These are phyloP conservation scores for Adansonia digitata DNA, from an alignment of 345 rosid genomes.

Conservation along the genomic window DNA sequence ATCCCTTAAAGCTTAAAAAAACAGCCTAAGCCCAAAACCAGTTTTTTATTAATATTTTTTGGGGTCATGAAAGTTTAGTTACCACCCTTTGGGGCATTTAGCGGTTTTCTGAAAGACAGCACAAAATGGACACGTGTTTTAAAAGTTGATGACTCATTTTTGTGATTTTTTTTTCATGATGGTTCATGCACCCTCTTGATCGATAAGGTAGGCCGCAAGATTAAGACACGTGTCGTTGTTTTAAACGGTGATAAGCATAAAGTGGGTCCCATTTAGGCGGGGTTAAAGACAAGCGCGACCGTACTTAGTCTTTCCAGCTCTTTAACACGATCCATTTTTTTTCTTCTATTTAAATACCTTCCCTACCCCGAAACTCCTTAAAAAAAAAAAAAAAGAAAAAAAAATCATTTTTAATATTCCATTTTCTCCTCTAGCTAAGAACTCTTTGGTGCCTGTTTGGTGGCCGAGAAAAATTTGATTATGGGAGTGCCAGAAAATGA, in stretches of 20 bases:
- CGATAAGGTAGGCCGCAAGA: slow-evolving; percentile 34
- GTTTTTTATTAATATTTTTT: no score
- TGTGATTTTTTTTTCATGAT: slow-evolving; percentile 16
- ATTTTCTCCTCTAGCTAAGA: neutral
- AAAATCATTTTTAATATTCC: neutral
- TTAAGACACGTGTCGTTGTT: slow-evolving; percentile 32
- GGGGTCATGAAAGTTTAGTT: no score
- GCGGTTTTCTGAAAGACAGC: slow-evolving; percentile 4
- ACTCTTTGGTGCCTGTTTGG: neutral
- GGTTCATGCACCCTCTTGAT: slow-evolving; percentile 40
- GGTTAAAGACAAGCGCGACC: slow-evolving; percentile 59
- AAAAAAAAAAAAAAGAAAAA: neutral
- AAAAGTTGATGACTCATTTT: slow-evolving; percentile 17
- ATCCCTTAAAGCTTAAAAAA: no score
- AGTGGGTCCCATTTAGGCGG: slow-evolving; percentile 28
- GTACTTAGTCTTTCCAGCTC: slow-evolving; percentile 46
- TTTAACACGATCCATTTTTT: neutral
- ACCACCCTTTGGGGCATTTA: slow-evolving; percentile 8
- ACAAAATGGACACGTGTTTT: slow-evolving; percentile 27
- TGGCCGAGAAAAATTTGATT: neutral
- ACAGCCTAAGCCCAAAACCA: no score
- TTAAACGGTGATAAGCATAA: slow-evolving; percentile 15
- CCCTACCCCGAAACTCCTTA: neutral
- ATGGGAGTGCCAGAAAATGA: slow-evolving; percentile 71
- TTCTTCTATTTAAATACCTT: slow-evolving; percentile 26